Evolutionary conservation across 1,139 yeast species (phyloP), one percentile per base, ranked within the genome.

Genomic region (Debaryomycetaceae sp.): DNA sequence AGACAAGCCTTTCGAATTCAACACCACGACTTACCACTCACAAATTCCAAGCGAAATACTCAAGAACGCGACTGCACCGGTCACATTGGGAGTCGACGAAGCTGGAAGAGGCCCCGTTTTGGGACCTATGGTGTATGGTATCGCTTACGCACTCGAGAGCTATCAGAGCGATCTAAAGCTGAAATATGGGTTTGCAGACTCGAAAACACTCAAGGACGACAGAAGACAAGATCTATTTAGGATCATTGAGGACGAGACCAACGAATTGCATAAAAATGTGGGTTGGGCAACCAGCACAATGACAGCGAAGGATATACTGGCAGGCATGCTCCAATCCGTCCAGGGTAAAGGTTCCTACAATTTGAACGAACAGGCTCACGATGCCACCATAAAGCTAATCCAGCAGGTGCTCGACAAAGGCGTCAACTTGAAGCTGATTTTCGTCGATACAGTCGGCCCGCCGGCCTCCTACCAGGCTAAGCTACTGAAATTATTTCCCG

Each of bases 71-170:
- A 31, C 44, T 3, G 57, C 51, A 8, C 53, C 63, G 0, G 64
- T 71, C 3, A 78, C 88, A 1, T 62, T 92, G 11, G 98, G 98
- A 4, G 95, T 92, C 1, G 98, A 92, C 59, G 99, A 92, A 59
- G 98, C 99, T 0, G 98, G 99, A 0, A 74, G 99, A 48, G 99
- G 99, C 0, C 98, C 99, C 0, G 97, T 94, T 0, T 56, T 92
- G 39, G 95, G 98, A 0, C 95, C 98, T 0, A 94, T 92, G 98
- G 98, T 94, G 1, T 92, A 92, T 54, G 96, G 96, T 1, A 70
- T 88, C 3, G 81, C 95, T 3, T 92, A 88, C 56, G 83, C 95
- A 50, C 64, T 81, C 14, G 71, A 73, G 37, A 56, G 65, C 1
- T 87, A 79, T 53, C 82, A 78, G 40, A 47, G 56, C 0, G 56